Base-by-base conservation (phyloP, 169 alveolate genomes). In the Eimeria mitis region DNA sequence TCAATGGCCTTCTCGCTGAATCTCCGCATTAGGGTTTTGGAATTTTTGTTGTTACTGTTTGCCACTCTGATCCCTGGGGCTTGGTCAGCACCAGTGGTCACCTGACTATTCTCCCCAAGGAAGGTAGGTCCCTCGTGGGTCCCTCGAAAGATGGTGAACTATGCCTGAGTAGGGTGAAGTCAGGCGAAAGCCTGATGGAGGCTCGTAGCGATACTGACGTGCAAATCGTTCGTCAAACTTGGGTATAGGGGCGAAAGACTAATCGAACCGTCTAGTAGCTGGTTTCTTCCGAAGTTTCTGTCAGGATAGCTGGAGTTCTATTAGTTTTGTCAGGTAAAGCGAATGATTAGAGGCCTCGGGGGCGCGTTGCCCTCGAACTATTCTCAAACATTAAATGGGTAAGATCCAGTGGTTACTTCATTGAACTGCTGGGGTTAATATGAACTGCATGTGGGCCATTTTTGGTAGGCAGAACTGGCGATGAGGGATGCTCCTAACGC, bases 191-290 rank as follows among this genome's bases (percentile, higher is more conserved):
- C 97, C 97, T 98, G 98, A 96, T 98, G 99, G 99, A 98, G 97
- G 99, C 97, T 97, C 99, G 98, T 97, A 97, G 98, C 98, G 98
- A 96, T 97, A 97, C 98, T 97, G 99, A 97, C 98, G 98, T 97
- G 99, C 98, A 97, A 97, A 97, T 98, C 99, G 98, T 97, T 98
- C 98, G 98, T 97, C 98, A 97, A 97, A 97, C 98, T 97, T 97
- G 96, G 98, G 98, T 98, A 97, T 98, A 98, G 99, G 99, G 99
- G 99, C 98, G 98, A 98, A 97, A 97, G 98, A 97, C 99, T 97
- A 97, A 97, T 97, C 99, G 99, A 98, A 98, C 98, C 98, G 97
- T 98, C 99, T 98, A 98, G 98, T 98, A 98, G 99, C 99, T 98
- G 98, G 99, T 98, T 98, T 97, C 98, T 98, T 98, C 98, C 98